A percentile compares a stretch with the other conserved stretches of the same genome.
Evolutionary conservation across 2,329 filamentous ascomycete genomes (phyloP).

Genomic region (Clonostachys solani): DNA sequence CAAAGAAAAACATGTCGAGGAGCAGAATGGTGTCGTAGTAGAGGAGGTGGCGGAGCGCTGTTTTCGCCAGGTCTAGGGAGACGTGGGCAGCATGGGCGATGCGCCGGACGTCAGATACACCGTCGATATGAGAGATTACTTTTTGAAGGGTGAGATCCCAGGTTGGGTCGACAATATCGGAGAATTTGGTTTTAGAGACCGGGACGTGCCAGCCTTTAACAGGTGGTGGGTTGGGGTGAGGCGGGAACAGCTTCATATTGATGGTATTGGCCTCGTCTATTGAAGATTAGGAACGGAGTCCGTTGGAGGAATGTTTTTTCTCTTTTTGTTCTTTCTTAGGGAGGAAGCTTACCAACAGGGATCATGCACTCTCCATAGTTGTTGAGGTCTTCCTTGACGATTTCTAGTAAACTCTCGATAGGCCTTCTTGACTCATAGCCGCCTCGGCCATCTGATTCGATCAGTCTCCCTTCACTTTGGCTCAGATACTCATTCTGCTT

Average conservation of each 20-base stretch:
- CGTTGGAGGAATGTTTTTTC: background rate
- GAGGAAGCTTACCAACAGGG: conserved; percentile 66
- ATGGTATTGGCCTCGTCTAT: conserved; percentile 88
- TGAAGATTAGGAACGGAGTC: background rate
- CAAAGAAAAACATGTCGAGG: conserved; percentile 93
- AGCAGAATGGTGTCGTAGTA: conserved; percentile 91
- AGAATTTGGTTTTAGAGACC: conserved; percentile 64
- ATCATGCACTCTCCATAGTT: conserved; percentile 99
- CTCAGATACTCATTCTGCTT: conserved; percentile 85
- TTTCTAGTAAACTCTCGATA: conserved; percentile 82
- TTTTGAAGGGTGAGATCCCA: conserved; percentile 76
- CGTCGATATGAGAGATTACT: conserved; percentile 84
- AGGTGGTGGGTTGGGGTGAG: conserved; percentile 69
- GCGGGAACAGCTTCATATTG: conserved; percentile 93
- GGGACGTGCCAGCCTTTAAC: conserved; percentile 91
- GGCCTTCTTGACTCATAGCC: conserved; percentile 48
- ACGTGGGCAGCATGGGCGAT: conserved; percentile 84
- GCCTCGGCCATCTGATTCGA: background rate
- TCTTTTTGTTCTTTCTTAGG: background rate
- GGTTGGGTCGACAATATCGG: conserved; percentile 59
- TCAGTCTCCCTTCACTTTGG: conserved; percentile 40
- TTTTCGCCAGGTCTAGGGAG: conserved; percentile 79
- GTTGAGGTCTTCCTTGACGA: conserved; percentile 81
- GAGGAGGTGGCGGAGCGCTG: conserved; percentile 82
- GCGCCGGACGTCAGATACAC: conserved; percentile 81